Evolutionary conservation across 345 rosid species (phyloP).

Genomic region (Gossypium raimondii): DNA sequence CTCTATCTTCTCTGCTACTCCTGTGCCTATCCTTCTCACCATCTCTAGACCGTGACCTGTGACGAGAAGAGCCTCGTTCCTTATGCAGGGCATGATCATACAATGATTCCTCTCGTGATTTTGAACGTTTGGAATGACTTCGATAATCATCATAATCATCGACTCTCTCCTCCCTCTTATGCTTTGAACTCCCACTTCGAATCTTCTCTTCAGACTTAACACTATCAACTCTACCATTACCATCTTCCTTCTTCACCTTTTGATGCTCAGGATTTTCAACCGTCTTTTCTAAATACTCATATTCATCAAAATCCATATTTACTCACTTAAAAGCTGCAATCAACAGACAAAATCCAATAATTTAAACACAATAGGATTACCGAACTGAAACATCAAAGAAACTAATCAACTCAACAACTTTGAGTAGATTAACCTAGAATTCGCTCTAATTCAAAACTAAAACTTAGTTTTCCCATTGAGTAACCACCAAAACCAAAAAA

Average conservation of each 20-base stretch:
- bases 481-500: not conserved
- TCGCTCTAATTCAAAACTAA: not conserved
- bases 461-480: not conserved
- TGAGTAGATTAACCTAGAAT: not conserved
- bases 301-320: slow-evolving; percentile 89
- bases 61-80: slow-evolving; percentile 31
- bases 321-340: slow-evolving; percentile 13
- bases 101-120: slow-evolving; percentile 43
- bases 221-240: slow-evolving; percentile 47
- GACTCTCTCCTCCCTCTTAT: slow-evolving; percentile 46
- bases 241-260: slow-evolving; percentile 41
- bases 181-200: slow-evolving; percentile 52
- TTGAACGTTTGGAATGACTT: slow-evolving; percentile 48
- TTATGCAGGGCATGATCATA: slow-evolving; percentile 42
- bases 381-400: not conserved
- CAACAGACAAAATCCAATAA: not conserved
- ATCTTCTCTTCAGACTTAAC: slow-evolving; percentile 41
- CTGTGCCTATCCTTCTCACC: slow-evolving; percentile 47
- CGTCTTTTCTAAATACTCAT: slow-evolving; percentile 81
- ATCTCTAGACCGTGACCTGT: slow-evolving; percentile 34
- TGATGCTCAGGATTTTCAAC: slow-evolving; percentile 69
- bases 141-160: slow-evolving; percentile 37
- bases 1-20: slow-evolving; percentile 42
- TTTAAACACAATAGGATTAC: not conserved
- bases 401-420: not conserved